A percentile compares a stretch with the other conserved stretches of the same genome.
phyloP scores from a whole-genome alignment of 345 rosid genomes.

The Moricandia arvensis region DNA sequence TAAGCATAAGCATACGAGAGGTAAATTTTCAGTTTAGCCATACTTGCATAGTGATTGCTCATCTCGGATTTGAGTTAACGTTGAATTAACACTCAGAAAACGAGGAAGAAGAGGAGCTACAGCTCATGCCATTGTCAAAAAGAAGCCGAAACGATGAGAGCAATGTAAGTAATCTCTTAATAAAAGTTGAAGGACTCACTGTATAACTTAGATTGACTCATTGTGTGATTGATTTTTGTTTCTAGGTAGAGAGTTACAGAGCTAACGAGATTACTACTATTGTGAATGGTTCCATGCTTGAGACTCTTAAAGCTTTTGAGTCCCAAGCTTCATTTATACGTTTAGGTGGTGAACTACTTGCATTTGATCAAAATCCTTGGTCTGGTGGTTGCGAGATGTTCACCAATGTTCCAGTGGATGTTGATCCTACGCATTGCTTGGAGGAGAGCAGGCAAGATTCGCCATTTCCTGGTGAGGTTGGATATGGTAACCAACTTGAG shows the following conservation, averaged over 20 bases:
- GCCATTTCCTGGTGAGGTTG: constrained; percentile 4
- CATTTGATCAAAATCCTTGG: constrained; percentile 28
- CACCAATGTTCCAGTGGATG: constrained; percentile 3
- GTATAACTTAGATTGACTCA: not conserved
- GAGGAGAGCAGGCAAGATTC: not conserved
- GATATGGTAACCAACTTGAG: constrained; percentile 13
- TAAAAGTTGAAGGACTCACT: not conserved
- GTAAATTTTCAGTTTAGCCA: constrained; percentile 7
- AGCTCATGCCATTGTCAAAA: constrained; percentile 26
- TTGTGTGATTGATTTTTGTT: not conserved
- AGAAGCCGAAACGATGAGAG: constrained; percentile 17
- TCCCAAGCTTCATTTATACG: constrained; percentile 27
- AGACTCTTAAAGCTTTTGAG: constrained; percentile 34
- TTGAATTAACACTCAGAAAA: not conserved
- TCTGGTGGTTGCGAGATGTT: constrained; percentile 32
- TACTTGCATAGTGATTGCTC: not conserved
- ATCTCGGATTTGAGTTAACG: not conserved
- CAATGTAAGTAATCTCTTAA: constrained; percentile 17
- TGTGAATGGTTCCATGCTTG: constrained; percentile 28
- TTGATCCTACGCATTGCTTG: not conserved
- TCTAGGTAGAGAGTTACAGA: constrained; percentile 1
- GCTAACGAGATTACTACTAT: constrained; percentile 5
- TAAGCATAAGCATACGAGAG: constrained; percentile 20
- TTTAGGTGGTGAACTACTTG: constrained; percentile 20
- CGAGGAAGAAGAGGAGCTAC: constrained; percentile 16